Evolutionary conservation across 2,329 filamentous ascomycete species (phyloP), one percentile per base, ranked within the genome.

Genomic region (Claviceps monticola): DNA sequence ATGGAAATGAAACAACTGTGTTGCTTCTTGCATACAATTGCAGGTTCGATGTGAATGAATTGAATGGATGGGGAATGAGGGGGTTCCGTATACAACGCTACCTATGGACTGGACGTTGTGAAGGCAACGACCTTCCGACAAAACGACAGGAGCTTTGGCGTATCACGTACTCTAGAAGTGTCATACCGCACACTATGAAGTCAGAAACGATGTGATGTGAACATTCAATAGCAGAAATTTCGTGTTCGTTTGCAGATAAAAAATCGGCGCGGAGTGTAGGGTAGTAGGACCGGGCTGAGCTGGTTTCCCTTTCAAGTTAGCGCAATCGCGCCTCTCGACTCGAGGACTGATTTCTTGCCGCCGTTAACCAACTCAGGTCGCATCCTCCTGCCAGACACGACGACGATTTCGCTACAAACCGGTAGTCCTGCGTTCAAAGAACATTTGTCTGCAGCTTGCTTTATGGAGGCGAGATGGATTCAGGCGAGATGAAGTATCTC

Each of bases 391-490:
- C 53, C 57, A 58, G 57, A 53, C 49, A 56, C 34, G 54, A 21
- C 49, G 34, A 46, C 46, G 17, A 19, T 23, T 26, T 26, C 29
- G 42, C 26, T 37, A 46, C 13, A 37, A 45, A 23, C 8, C 34
- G 11, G 17, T 36, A 39, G 16, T 16, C 39, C 23, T 23, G 46
- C 43, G 19, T 46, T 29, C 49, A 17, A 48, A 41, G 5, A 29
- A 17, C 13, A 23, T 7, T 19, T n/a, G 50, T 38, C 50, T 21
- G 16, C 37, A 46, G 46, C 49, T 53, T 59, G 58, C 58, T 64
- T 58, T 56, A 85, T 84, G 84, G 80, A 75, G 72, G 74, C 73
- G 79, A 74, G 64, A 88, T 88, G 84, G 79, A 77, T 62, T 73
- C 74, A 61, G 68, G 73, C 63, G 76, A 78, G 62, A 75, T 78